Percentiles rank a stretch among this genome's conserved stretches.
These are phyloP conservation scores for Globisporangium nagaii DNA, from an alignment of 352 stramenopile species.

Conservation along the genomic window DNA sequence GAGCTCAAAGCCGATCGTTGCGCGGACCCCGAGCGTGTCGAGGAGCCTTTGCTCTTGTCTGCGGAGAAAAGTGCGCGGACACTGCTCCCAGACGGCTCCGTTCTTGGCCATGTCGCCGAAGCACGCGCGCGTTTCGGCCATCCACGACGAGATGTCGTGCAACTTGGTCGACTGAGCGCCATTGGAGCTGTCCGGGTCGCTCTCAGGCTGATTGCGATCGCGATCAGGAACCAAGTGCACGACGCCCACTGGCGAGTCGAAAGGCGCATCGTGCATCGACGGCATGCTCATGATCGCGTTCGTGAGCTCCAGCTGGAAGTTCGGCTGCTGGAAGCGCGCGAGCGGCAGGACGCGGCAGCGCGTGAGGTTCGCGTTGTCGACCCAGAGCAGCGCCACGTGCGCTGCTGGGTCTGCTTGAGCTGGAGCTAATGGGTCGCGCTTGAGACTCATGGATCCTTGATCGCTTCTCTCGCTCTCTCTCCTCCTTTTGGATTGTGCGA, in stretches of 20 bases:
- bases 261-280: conserved; percentile 15
- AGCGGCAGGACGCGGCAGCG: conserved; percentile 19
- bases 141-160: conserved; percentile 14
- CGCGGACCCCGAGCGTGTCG: not conserved
- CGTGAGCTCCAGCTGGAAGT: conserved; percentile 18
- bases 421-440: not conserved
- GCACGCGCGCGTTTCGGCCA: conserved; percentile 8
- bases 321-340: not conserved
- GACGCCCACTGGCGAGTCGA: conserved; percentile 18
- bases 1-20: conserved; percentile 25
- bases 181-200: not conserved
- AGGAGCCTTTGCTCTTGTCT: conserved; percentile 9
- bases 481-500: not conserved
- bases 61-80: conserved; percentile 20
- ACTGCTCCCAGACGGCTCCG: conserved; percentile 12
- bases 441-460: conserved; percentile 3
- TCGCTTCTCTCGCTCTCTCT: not conserved
- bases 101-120: conserved; percentile 24
- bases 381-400: conserved; percentile 15
- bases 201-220: not conserved
- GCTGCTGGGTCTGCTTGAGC: not conserved
- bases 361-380: conserved; percentile 23
- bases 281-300: conserved; percentile 19
- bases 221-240: conserved; percentile 10
- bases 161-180: too few species aligned